phyloP scores from a whole-genome alignment of 2,329 filamentous ascomycete species.

The Cytospora piceicola region DNA sequence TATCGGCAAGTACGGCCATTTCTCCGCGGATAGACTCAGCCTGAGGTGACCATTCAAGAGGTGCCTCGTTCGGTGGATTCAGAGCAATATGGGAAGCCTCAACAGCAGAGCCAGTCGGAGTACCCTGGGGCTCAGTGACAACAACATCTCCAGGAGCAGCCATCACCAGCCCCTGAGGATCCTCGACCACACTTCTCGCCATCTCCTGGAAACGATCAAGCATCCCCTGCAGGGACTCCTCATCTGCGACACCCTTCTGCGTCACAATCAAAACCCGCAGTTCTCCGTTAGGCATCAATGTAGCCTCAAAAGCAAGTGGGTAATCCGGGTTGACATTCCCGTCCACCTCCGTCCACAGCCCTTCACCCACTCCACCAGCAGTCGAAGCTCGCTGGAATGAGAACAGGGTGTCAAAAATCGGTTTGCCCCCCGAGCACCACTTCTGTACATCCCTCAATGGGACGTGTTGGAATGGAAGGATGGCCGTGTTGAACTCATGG shows the following conservation, averaged over 20 bases:
- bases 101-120: not conserved
- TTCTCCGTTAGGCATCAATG: conserved; percentile 50
- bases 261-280: conserved; percentile 65
- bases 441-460: conserved; percentile 79
- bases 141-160: conserved; percentile 6
- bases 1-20: conserved; percentile 64
- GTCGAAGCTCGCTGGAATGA: conserved; percentile 68
- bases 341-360: conserved; percentile 59
- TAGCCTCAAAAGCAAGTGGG: conserved; percentile 76
- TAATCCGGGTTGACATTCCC: conserved; percentile 64
- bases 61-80: not conserved
- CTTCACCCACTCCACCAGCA: conserved; percentile 34
- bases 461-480: conserved; percentile 76
- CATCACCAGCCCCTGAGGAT: conserved; percentile 25
- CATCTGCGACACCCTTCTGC: conserved; percentile 47
- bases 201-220: conserved; percentile 46
- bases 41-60: conserved; percentile 62
- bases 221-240: conserved; percentile 39
- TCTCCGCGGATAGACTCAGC: conserved; percentile 61
- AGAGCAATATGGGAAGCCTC: not conserved
- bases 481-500: conserved; percentile 71
- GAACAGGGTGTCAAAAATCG: conserved; percentile 80
- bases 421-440: conserved; percentile 66
- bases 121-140: not conserved
- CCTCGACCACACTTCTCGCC: conserved; percentile 35